Percentiles rank a stretch among this genome's conserved stretches.
Evolutionary conservation across 257 asterid genomes (phyloP).

Genomic region (Nicotiana paniculata): DNA sequence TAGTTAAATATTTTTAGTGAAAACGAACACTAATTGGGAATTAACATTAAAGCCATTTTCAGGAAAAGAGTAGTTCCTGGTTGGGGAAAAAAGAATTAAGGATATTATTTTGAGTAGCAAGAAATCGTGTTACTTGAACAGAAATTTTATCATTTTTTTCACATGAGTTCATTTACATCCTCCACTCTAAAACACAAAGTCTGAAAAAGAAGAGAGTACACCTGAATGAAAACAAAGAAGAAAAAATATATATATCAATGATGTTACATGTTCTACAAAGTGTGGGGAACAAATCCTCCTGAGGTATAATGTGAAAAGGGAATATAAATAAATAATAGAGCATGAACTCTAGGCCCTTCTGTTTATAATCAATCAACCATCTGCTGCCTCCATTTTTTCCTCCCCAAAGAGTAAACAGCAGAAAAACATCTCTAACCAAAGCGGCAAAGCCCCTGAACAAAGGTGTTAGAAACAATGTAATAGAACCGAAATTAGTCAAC

Average conservation of each 20-base stretch:
- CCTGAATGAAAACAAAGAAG: neutral
- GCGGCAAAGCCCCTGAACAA: neutral
- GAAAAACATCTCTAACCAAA: neutral
- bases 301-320: neutral
- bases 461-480: neutral
- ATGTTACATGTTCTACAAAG: neutral
- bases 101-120: neutral
- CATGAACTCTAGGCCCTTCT: neutral
- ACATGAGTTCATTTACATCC: neutral
- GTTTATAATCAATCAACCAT: neutral
- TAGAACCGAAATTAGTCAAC: neutral
- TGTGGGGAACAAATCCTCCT: neutral
- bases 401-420: neutral
- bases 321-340: neutral
- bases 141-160: neutral
- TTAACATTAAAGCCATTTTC: neutral
- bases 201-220: neutral
- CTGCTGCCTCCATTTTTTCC: neutral
- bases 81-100: neutral
- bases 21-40: neutral
- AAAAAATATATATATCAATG: neutral
- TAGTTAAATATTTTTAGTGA: neutral
- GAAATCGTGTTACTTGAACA: neutral
- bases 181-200: neutral
- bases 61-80: neutral